A percentile compares a stretch with the other conserved stretches of the same genome.
These are phyloP conservation scores for Yamadazyma diospyri DNA, from an alignment of 1,139 yeast species.

Conservation along the genomic window DNA sequence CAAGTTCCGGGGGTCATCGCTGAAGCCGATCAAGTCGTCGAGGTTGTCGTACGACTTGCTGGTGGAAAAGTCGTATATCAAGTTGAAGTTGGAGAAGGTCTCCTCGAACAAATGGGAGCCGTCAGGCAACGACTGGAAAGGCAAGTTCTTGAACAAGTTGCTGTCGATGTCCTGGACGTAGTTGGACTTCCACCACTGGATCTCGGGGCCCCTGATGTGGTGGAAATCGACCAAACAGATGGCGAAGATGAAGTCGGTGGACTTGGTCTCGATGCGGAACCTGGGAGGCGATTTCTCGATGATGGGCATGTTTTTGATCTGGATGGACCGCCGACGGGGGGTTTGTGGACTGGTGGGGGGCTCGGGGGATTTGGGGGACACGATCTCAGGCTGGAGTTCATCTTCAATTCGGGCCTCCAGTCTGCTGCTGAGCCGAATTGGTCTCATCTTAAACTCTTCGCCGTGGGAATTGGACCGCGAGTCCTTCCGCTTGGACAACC, in stretches of 20 bases:
- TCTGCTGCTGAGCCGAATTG: conserved; percentile 12
- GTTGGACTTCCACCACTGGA: conserved; percentile 86
- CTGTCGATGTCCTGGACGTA: conserved; percentile 39
- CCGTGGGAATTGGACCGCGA: conserved; percentile 10
- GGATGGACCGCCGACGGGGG: conserved; percentile 25
- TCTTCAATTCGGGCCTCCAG: conserved; percentile 6
- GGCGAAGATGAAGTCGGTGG: conserved; percentile 59
- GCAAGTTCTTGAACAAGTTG: conserved; percentile 77
- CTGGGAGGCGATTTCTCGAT: conserved; percentile 17
- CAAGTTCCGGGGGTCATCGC: conserved; percentile 45
- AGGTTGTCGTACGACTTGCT: conserved; percentile 43
- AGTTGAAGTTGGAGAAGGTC: conserved; percentile 86
- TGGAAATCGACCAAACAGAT: conserved; percentile 91
- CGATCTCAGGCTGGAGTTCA: neutral
- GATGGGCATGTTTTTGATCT: conserved; percentile 38
- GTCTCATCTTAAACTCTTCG: conserved; percentile 16
- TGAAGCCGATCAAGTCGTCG: conserved; percentile 42
- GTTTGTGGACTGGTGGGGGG: conserved; percentile 12
- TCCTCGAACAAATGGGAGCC: conserved; percentile 92
- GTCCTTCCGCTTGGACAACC: conserved; percentile 29
- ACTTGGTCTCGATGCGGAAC: conserved; percentile 8
- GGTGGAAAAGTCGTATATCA: conserved; percentile 65
- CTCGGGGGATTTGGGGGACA: neutral
- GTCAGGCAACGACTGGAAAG: conserved; percentile 94
- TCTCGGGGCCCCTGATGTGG: conserved; percentile 91